Percentiles rank a stretch among this genome's conserved stretches.
phyloP scores from a whole-genome alignment of 2,329 filamentous ascomycete genomes.

The Oidium heveae region DNA sequence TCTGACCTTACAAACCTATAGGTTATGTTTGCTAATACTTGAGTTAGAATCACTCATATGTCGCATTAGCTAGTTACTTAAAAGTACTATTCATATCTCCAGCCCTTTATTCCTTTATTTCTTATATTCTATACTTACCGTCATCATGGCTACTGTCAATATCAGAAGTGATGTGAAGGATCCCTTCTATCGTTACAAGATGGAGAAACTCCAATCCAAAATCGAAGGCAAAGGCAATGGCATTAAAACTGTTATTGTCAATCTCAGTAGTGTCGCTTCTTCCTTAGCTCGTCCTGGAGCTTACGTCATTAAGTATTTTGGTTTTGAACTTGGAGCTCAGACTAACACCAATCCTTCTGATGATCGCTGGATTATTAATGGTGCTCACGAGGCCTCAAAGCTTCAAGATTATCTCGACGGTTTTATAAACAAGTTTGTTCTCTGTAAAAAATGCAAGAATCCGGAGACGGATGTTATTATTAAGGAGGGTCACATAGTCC shows the following conservation, averaged over 20 bases:
- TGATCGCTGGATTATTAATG: slow-evolving; percentile 99
- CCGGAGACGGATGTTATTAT: slow-evolving; percentile 90
- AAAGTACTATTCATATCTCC: slow-evolving; percentile 5
- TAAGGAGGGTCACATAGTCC: slow-evolving; percentile 74
- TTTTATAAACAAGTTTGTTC: slow-evolving; percentile 96
- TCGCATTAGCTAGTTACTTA: slow-evolving; percentile 13
- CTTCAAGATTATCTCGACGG: slow-evolving; percentile 95
- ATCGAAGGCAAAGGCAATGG: slow-evolving; percentile 99
- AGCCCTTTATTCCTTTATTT: slow-evolving; percentile 4
- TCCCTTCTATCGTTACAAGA: slow-evolving; percentile 99
- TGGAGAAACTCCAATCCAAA: slow-evolving; percentile 96
- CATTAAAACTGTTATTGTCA: slow-evolving; percentile 97
- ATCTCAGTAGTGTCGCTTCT: slow-evolving; percentile 76
- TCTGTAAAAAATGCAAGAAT: slow-evolving; percentile 99
- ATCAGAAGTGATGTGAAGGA: slow-evolving; percentile 95
- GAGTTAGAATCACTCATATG: slow-evolving; percentile 16
- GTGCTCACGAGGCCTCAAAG: slow-evolving; percentile 81
- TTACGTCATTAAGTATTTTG: slow-evolving; percentile 99
- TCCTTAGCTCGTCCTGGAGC: slow-evolving; percentile 78
- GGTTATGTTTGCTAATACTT: slow-evolving; percentile 12
- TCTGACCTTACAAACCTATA: slow-evolving; percentile 7
- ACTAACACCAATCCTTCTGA: slow-evolving; percentile 94
- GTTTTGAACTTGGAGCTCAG: slow-evolving; percentile 94
- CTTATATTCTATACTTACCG: slow-evolving; percentile 13
- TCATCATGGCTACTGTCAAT: slow-evolving; percentile 91